Percentiles rank a stretch among this genome's conserved stretches.
Conservation (phyloP, 1,284 basidiomycete genomes). For the Porodaedalea pini region DNA sequence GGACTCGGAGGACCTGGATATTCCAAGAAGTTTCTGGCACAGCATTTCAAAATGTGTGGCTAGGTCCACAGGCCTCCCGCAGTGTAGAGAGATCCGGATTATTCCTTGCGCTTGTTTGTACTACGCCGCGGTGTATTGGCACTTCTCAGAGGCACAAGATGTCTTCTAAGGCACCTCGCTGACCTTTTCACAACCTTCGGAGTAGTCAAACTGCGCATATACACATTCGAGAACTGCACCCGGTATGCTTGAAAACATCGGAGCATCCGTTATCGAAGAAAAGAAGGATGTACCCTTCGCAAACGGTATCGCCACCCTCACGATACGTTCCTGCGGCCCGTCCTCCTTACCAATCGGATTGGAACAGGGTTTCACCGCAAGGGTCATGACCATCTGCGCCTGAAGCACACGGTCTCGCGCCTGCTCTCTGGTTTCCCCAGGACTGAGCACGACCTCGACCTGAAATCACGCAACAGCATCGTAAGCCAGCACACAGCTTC, state of each 20-base stretch:
- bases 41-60: not conserved
- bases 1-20: not conserved
- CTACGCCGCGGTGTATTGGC: not conserved
- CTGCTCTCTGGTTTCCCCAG: slow-evolving; percentile 40
- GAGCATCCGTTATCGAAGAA: slow-evolving; percentile 23
- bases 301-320: not conserved
- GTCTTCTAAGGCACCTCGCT: not conserved
- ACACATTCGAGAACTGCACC: not conserved
- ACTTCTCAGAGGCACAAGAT: not conserved
- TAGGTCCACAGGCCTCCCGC: not conserved
- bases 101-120: not conserved
- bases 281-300: not conserved
- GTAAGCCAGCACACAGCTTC: slow-evolving; percentile 52
- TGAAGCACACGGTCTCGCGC: slow-evolving; percentile 45
- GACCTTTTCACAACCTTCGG: not conserved
- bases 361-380: slow-evolving; percentile 41
- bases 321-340: not conserved
- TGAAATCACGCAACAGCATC: slow-evolving; percentile 49
- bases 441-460: slow-evolving; percentile 39
- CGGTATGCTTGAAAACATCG: no score
- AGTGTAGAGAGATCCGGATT: not conserved
- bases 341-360: slow-evolving; percentile 35
- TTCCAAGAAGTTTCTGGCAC: not conserved
- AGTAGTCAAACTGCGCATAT: not conserved
- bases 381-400: slow-evolving; percentile 36